These are phyloP conservation scores for Yamadazyma taylorii DNA, from an alignment of 1,139 yeast genomes.

Conservation along the genomic window DNA sequence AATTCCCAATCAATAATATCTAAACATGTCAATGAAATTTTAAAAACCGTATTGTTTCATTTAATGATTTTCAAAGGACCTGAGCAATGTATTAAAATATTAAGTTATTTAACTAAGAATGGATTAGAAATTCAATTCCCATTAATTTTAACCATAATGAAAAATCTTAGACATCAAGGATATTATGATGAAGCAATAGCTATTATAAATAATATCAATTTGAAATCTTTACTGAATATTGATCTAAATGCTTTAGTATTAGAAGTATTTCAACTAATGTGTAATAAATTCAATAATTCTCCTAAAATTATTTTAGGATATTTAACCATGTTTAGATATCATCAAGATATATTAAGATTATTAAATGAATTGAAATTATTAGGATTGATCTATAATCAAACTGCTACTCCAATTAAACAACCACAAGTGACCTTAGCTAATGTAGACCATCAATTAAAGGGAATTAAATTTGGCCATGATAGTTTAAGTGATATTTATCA, in stretches of 20 bases:
- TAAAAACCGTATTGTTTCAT: slow-evolving; percentile 30
- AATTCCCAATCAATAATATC: slow-evolving; percentile 18
- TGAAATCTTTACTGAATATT: slow-evolving; percentile 18
- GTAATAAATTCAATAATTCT: slow-evolving; percentile 28
- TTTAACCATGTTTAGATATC: slow-evolving; percentile 2
- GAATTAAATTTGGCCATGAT: slow-evolving; percentile 24
- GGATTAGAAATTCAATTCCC: slow-evolving; percentile 27
- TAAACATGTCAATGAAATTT: slow-evolving; percentile 28
- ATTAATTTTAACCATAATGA: slow-evolving; percentile 28
- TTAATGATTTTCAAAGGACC: slow-evolving; percentile 42
- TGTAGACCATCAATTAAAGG: slow-evolving; percentile 30
- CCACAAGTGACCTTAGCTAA: slow-evolving; percentile 27
- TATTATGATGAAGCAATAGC: slow-evolving; percentile 37
- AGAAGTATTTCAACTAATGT: slow-evolving; percentile 35
- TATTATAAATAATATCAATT: slow-evolving; percentile 33
- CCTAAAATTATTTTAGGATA: slow-evolving; percentile 43
- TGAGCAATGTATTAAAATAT: slow-evolving; percentile 30
- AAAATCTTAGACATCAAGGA: slow-evolving; percentile 27
- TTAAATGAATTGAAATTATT: slow-evolving; percentile 29
- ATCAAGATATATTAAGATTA: slow-evolving; percentile 15
- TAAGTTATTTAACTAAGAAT: slow-evolving; percentile 34
- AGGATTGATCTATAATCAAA: slow-evolving; percentile 14
- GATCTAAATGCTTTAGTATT: slow-evolving; percentile 24
- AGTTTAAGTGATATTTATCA: slow-evolving; percentile 30
- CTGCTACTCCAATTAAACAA: slow-evolving; percentile 9